Evolutionary conservation across 805 yeast genomes (phyloP).

Genomic region (Wickerhamiella azyma): DNA sequence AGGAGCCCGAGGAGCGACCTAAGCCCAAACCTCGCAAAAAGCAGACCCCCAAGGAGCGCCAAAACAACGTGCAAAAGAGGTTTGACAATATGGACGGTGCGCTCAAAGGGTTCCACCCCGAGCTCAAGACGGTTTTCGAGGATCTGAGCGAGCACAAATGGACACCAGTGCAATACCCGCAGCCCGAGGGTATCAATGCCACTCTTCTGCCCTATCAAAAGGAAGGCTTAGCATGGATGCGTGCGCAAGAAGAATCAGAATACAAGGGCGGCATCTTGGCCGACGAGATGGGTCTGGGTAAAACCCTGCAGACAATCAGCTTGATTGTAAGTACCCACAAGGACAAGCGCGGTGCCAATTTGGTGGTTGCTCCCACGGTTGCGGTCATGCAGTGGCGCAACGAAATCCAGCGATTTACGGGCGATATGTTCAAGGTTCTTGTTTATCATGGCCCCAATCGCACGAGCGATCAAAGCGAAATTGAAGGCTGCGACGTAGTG

Average conservation of each 20-base stretch:
- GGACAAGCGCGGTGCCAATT: conserved; percentile 41
- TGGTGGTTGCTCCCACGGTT: conserved; percentile 97
- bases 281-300: conserved; percentile 99
- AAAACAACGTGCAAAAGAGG: conserved; percentile 5
- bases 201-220: conserved; percentile 75
- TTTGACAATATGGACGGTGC: conserved; percentile 49
- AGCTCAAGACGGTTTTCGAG: conserved; percentile 57
- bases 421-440: conserved; percentile 49
- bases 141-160: conserved; percentile 34
- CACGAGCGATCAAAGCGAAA: conserved; percentile 40
- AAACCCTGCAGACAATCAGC: conserved; percentile 91
- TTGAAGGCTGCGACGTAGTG: conserved; percentile 58
- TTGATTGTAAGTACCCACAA: conserved; percentile 55
- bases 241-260: conserved; percentile 56
- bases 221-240: conserved; percentile 87
- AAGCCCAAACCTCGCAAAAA: neutral
- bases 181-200: conserved; percentile 67
- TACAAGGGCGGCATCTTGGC: conserved; percentile 89
- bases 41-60: conserved; percentile 1
- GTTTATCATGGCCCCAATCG: conserved; percentile 82
- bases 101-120: conserved; percentile 66
- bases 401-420: conserved; percentile 79
- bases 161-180: conserved; percentile 26
- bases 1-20: neutral
- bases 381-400: conserved; percentile 96